A percentile compares a stretch with the other conserved stretches of the same genome.
phyloP scores from a whole-genome alignment of 169 alveolate species.

The Eimeria praecox region DNA sequence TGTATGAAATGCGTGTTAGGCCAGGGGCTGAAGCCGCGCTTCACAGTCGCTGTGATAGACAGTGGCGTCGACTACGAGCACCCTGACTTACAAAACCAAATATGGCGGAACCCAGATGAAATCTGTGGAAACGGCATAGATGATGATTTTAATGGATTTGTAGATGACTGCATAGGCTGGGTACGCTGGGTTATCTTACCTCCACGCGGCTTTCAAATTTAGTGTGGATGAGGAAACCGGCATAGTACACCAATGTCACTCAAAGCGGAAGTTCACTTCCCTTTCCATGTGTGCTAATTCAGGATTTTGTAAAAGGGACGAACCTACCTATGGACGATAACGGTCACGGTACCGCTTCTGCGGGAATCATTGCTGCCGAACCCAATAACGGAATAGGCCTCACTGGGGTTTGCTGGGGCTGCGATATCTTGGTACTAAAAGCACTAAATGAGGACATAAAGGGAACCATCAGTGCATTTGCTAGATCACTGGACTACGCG shows the following conservation, averaged over 20 bases:
- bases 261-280: neutral
- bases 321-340: conserved; percentile 86
- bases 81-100: conserved; percentile 86
- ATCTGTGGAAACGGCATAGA: conserved; percentile 83
- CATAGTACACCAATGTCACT: neutral
- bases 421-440: conserved; percentile 85
- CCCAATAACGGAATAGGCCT: conserved; percentile 87
- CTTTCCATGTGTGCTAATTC: neutral
- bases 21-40: conserved; percentile 65
- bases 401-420: conserved; percentile 88
- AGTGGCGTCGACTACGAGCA: conserved; percentile 88
- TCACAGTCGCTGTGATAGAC: conserved; percentile 87
- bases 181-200: conserved; percentile 72
- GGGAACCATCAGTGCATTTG: conserved; percentile 87
- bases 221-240: neutral
- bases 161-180: conserved; percentile 89
- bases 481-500: conserved; percentile 88
- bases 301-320: conserved; percentile 86
- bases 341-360: conserved; percentile 89
- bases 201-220: neutral
- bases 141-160: conserved; percentile 87
- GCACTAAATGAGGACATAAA: conserved; percentile 86
- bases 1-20: conserved; percentile 9
- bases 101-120: conserved; percentile 88
- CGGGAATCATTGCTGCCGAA: conserved; percentile 88